A percentile compares a stretch with the other conserved stretches of the same genome.
Evolutionary conservation across 495 filamentous ascomycete species (phyloP).

Genomic region (Podospora sp.): DNA sequence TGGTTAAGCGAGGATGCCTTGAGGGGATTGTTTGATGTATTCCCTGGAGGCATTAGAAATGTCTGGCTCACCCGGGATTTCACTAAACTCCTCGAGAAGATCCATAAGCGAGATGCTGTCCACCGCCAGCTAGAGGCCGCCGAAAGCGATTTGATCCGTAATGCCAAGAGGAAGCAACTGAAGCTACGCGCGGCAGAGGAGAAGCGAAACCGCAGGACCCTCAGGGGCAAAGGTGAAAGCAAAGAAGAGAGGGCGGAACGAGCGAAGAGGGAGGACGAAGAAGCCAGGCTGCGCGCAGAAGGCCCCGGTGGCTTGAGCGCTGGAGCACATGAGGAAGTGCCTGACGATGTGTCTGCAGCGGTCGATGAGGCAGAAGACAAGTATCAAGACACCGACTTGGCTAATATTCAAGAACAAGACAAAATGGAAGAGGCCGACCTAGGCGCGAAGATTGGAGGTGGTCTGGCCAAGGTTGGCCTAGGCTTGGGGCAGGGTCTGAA

Average conservation of each 20-base stretch:
- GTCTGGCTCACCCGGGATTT: slow-evolving; percentile 96
- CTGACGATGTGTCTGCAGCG: slow-evolving; percentile 70
- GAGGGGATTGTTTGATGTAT: slow-evolving; percentile 88
- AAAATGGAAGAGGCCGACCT: slow-evolving; percentile 29
- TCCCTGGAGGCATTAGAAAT: slow-evolving; percentile 92
- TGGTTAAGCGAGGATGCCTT: slow-evolving; percentile 85
- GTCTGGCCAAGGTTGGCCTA: slow-evolving; percentile 42
- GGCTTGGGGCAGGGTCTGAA: slow-evolving; percentile 41
- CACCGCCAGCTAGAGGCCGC: slow-evolving; percentile 76
- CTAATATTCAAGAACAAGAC: slow-evolving; percentile 36
- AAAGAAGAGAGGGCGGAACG: slow-evolving; percentile 54
- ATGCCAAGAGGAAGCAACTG: slow-evolving; percentile 74
- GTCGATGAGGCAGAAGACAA: slow-evolving; percentile 51
- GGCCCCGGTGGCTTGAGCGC: slow-evolving; percentile 70
- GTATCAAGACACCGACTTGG: slow-evolving; percentile 24
- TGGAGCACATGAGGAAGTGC: slow-evolving; percentile 80
- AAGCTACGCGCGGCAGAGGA: slow-evolving; percentile 66
- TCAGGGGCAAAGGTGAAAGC: slow-evolving; percentile 45
- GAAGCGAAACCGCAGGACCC: slow-evolving; percentile 60
- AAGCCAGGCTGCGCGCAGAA: slow-evolving; percentile 64
- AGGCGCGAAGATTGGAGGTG: slow-evolving; percentile 29
- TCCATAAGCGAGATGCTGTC: slow-evolving; percentile 71
- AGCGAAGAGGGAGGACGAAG: slow-evolving; percentile 55
- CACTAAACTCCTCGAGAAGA: slow-evolving; percentile 84
- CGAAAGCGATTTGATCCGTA: slow-evolving; percentile 79